A percentile compares a stretch with the other conserved stretches of the same genome.
These are phyloP conservation scores for Staphylotrichum tortipilum DNA, from an alignment of 495 filamentous ascomycete genomes.

Conservation along the genomic window DNA sequence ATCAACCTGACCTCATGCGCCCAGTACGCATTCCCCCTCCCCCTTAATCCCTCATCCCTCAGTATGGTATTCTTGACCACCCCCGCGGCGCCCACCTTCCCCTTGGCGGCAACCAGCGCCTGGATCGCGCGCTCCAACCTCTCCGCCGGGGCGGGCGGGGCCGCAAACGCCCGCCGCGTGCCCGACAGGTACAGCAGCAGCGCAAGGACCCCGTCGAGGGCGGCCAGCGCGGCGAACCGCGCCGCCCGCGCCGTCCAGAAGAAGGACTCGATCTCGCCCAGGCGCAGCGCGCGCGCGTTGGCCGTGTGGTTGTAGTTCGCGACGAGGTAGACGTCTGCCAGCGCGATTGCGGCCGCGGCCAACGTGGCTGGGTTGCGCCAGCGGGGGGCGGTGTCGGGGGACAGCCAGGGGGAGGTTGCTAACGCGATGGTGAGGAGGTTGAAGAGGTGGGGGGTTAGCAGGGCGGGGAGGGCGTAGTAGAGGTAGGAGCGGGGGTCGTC, in stretches of 20 bases:
- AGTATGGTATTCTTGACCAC: conserved; percentile 48
- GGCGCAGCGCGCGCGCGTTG: conserved; percentile 50
- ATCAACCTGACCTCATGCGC: conserved; percentile 44
- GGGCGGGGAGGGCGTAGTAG: conserved; percentile 67
- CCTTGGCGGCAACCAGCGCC: conserved; percentile 31
- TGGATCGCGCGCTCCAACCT: conserved; percentile 37
- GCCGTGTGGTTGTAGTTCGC: conserved; percentile 49
- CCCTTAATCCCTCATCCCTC: conserved; percentile 44
- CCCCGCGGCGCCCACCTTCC: conserved; percentile 42
- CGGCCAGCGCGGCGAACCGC: conserved; percentile 50
- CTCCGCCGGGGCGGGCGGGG: conserved; percentile 37
- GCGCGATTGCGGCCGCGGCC: conserved; percentile 48
- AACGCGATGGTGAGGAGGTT: conserved; percentile 63
- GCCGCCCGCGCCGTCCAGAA: conserved; percentile 57
- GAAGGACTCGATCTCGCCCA: conserved; percentile 54
- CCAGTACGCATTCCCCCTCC: conserved; percentile 43
- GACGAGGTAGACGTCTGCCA: conserved; percentile 54
- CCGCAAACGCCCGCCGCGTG: conserved; percentile 58
- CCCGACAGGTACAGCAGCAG: conserved; percentile 59
- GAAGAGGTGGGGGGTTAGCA: conserved; percentile 67
- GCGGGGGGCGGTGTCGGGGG: conserved; percentile 47
- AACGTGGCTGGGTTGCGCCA: conserved; percentile 68
- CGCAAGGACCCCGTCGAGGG: conserved; percentile 53
- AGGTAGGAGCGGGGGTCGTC: conserved; percentile 66
- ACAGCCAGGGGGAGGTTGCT: conserved; percentile 53